Conservation (phyloP, 176 grass and related monocot genomes). For the Cenchrus americanus region DNA sequence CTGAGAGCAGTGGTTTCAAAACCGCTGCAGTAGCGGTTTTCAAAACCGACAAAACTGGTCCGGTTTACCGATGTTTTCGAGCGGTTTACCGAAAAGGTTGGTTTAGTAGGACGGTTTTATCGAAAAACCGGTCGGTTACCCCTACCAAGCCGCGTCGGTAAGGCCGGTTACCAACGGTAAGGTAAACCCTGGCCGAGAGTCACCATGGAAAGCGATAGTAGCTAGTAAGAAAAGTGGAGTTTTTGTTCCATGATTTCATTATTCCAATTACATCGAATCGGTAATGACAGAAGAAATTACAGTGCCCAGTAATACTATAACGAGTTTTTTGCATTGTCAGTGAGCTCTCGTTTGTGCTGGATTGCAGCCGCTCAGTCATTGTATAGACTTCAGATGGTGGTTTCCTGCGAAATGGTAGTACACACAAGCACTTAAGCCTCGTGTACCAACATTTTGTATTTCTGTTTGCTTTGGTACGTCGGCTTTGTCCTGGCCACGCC, state of each 20-base stretch:
- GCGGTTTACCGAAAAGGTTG: too few species aligned
- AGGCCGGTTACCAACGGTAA: too few species aligned
- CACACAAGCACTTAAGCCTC: not conserved
- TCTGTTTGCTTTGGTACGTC: not conserved
- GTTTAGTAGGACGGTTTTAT: too few species aligned
- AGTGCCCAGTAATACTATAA: not conserved
- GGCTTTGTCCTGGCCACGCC: not conserved
- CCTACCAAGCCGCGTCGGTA: too few species aligned
- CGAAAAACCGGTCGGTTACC: too few species aligned
- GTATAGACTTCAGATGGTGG: not conserved
- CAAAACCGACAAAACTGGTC: too few species aligned
- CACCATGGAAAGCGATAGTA: conserved; percentile 34
- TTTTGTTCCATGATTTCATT: conserved; percentile 24
- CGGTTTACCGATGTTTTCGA: too few species aligned
- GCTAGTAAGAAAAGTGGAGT: conserved; percentile 10
- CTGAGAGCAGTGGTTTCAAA: too few species aligned
- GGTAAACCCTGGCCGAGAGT: too few species aligned
- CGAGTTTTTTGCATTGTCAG: not conserved
- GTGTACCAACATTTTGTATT: not conserved
- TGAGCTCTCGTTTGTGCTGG: not conserved
- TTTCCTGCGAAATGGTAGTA: not conserved
- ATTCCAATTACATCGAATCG: conserved; percentile 27
- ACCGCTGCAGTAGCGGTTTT: too few species aligned
- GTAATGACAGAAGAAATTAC: conserved; percentile 15
- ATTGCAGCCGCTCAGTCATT: not conserved